phyloP scores from a whole-genome alignment of 257 asterid species.

The Agastache rugosa region DNA sequence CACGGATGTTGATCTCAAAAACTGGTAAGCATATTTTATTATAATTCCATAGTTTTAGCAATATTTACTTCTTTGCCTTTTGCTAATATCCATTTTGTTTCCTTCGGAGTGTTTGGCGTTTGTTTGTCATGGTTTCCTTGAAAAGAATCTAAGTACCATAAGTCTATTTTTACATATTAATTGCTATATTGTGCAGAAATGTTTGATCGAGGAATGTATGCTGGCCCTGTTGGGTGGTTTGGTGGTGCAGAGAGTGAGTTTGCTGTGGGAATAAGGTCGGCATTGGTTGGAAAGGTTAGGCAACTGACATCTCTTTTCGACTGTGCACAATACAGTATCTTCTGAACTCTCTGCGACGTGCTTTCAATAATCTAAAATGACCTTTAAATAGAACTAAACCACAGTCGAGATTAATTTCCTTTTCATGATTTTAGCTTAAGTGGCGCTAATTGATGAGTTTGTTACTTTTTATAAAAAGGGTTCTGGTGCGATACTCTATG shows the following conservation, averaged over 20 bases:
- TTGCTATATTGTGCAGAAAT: constrained; percentile 57
- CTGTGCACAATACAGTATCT: not conserved
- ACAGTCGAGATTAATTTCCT: not conserved
- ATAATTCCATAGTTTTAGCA: not conserved
- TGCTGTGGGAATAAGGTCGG: constrained; percentile 97
- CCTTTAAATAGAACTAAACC: not conserved
- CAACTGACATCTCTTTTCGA: constrained; percentile 14
- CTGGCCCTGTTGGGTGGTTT: constrained; percentile 99
- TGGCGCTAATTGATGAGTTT: constrained; percentile 16
- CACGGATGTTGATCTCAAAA: constrained; percentile 74
- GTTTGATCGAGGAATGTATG: constrained; percentile 99
- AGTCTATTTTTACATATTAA: constrained; percentile 13
- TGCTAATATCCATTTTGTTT: constrained; percentile 6
- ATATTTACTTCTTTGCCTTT: not conserved
- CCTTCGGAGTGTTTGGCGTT: not conserved
- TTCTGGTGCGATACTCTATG: constrained; percentile 79
- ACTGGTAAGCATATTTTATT: constrained; percentile 55
- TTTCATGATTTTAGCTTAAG: not conserved
- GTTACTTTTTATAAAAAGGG: constrained; percentile 52
- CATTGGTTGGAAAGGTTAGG: constrained; percentile 87
- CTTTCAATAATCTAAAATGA: not conserved
- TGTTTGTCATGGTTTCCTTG: not conserved
- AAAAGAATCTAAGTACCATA: constrained; percentile 16
- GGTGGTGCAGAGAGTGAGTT: constrained; percentile 97
- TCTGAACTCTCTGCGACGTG: not conserved